Evolutionary conservation across 768 basidiomycete species (phyloP).

Genomic region (Panaeolus papilionaceus): DNA sequence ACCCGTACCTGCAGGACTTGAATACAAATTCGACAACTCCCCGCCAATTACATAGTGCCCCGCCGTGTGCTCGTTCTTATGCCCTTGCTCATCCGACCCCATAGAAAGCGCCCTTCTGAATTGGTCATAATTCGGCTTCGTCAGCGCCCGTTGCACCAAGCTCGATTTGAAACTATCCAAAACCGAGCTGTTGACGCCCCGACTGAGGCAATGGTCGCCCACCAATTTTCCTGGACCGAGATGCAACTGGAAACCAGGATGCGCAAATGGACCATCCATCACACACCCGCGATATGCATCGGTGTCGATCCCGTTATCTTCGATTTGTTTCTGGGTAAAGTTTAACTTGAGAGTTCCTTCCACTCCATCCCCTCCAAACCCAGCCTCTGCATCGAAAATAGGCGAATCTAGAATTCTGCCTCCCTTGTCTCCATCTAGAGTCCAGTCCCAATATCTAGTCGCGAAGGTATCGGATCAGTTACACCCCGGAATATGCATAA

Average conservation of each 20-base stretch:
- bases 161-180: slow-evolving; percentile 27
- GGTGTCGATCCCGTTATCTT: slow-evolving; percentile 22
- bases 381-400: slow-evolving; percentile 40
- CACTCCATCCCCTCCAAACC: slow-evolving; percentile 46
- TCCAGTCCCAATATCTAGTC: slow-evolving; percentile 49
- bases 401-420: slow-evolving; percentile 39
- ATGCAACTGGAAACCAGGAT: slow-evolving; percentile 33
- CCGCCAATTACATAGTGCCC: slow-evolving; percentile 44
- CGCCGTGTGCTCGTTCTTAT: slow-evolving; percentile 38
- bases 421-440: slow-evolving; percentile 36
- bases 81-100: slow-evolving; percentile 21
- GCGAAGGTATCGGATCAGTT: neutral
- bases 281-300: slow-evolving; percentile 33
- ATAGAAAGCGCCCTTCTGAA: slow-evolving; percentile 46
- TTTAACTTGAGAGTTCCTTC: slow-evolving; percentile 34
- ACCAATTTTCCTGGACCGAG: slow-evolving; percentile 41
- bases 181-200: slow-evolving; percentile 36
- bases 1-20: slow-evolving; percentile 45
- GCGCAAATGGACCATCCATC: slow-evolving; percentile 32
- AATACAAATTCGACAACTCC: slow-evolving; percentile 40
- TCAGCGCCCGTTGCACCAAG: slow-evolving; percentile 30
- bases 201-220: slow-evolving; percentile 42
- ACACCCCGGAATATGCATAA: neutral
- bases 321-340: slow-evolving; percentile 26
- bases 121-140: slow-evolving; percentile 35